Base-by-base conservation (phyloP, 306 rosid species). In the Abrus precatorius region DNA sequence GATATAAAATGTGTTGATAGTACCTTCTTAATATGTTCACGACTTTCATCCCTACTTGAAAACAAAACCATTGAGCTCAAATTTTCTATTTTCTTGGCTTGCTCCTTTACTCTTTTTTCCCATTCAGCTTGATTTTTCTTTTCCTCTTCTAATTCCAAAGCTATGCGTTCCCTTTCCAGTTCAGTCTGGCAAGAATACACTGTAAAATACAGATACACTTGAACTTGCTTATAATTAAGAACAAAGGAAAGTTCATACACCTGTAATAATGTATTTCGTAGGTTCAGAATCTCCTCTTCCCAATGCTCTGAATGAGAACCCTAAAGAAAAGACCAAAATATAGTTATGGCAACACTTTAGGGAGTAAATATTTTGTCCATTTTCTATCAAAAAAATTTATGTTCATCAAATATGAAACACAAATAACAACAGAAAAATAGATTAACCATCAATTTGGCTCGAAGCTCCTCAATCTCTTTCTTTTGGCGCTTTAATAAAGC, bases 401-500 rank as follows among this genome's bases (percentile, higher is more conserved):
- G 30, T 4, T 52, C 6, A 69, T 28, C 50, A 77, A 60, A 65
- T 36, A 54, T 10, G 27, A 36, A 6, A 50, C 11, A 11, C 36
- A 28, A 52, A 7, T 14, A 56, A 78, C 29, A 65, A 76, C 72
- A 79, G 44, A 40, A 81, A 81, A 78, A 2, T 65, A 66, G 76
- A 75, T 41, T 65, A 77, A 95, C 99, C 99, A 89, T 94, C 83
- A 95, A 83, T 88, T 93, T 95, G 43, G 94, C 91, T 61, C 94
- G 94, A 71, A 95, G 96, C 77, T 91, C 96, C 89, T 93, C 98
- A 88, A 95, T 93, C 88, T 93, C 99, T 70, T 86, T 95, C 85
- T 88, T 95, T 88, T 93, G 99, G 72, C 97, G 98, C 89, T 93
- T 95, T 82, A 95, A 85, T 84, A 93, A 85, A 83, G 99, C 99